phyloP scores from a whole-genome alignment of 306 rosid genomes.

The Castanospermum australe region DNA sequence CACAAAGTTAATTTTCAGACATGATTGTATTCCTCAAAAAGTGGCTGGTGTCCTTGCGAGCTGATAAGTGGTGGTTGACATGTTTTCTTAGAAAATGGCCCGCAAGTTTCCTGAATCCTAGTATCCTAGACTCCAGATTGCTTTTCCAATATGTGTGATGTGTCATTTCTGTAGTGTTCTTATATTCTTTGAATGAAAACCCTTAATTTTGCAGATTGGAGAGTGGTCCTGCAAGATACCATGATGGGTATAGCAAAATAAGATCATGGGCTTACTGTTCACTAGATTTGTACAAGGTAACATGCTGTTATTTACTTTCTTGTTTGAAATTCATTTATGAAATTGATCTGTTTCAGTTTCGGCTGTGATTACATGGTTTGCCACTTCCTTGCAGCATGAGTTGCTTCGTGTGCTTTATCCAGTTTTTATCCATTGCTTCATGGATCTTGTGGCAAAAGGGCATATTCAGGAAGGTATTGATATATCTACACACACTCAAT shows the following conservation, averaged over 20 bases:
- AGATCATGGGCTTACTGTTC: conserved; percentile 87
- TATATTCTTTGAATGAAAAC: neutral
- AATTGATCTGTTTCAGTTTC: neutral
- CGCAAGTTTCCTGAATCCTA: neutral
- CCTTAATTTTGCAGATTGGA: conserved; percentile 49
- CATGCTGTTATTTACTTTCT: neutral
- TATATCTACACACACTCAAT: neutral
- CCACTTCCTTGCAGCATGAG: conserved; percentile 68
- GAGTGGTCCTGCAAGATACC: conserved; percentile 74
- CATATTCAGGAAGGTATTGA: conserved; percentile 82
- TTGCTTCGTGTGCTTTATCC: conserved; percentile 97
- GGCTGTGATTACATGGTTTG: neutral
- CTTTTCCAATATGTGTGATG: neutral
- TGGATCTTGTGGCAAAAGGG: conserved; percentile 97
- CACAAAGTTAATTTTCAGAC: neutral
- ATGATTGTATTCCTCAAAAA: neutral
- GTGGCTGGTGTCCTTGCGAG: neutral
- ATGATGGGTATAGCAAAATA: conserved; percentile 79
- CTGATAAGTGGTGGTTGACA: conserved; percentile 1
- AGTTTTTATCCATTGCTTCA: conserved; percentile 88
- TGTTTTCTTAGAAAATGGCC: neutral
- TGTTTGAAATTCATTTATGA: neutral
- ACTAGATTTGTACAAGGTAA: conserved; percentile 81
- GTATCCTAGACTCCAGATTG: neutral
- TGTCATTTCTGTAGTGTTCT: neutral